phyloP scores from a whole-genome alignment of 2,329 filamentous ascomycete species.

The Venturia pyrina region DNA sequence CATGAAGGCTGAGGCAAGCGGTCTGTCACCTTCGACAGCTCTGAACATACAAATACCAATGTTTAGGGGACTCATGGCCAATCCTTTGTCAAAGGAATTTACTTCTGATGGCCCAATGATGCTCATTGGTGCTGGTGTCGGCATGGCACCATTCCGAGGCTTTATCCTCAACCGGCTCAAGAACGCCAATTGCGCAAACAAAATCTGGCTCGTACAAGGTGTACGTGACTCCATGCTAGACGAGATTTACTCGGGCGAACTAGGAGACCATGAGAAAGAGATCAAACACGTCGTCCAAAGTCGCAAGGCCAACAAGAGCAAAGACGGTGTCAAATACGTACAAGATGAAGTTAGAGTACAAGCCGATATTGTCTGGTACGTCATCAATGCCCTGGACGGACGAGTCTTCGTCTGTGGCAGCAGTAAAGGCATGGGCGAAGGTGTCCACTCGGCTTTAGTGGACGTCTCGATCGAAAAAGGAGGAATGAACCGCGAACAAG shows the following conservation, averaged over 20 bases:
- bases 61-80: constrained; percentile 98
- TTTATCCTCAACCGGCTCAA: constrained; percentile 92
- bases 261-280: constrained; percentile 71
- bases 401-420: constrained; percentile 94
- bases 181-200: constrained; percentile 93
- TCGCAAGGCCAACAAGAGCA: constrained; percentile 47
- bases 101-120: constrained; percentile 94
- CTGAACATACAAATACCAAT: constrained; percentile 73
- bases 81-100: constrained; percentile 86
- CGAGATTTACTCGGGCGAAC: constrained; percentile 93
- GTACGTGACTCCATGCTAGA: constrained; percentile 90
- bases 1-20: constrained; percentile 57
- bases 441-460: constrained; percentile 77
- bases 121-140: constrained; percentile 89
- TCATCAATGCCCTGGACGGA: constrained; percentile 92
- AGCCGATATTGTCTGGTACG: constrained; percentile 95
- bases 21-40: background rate
- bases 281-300: constrained; percentile 43
- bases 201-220: constrained; percentile 93
- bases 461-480: constrained; percentile 92
- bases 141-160: constrained; percentile 92
- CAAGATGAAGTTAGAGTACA: constrained; percentile 90
- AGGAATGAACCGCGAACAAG: constrained; percentile 71
- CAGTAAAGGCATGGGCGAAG: constrained; percentile 94
- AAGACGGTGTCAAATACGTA: constrained; percentile 74